Evolutionary conservation across 1,139 yeast genomes (phyloP).

Genomic region (Scheffersomyces segobiensis): DNA sequence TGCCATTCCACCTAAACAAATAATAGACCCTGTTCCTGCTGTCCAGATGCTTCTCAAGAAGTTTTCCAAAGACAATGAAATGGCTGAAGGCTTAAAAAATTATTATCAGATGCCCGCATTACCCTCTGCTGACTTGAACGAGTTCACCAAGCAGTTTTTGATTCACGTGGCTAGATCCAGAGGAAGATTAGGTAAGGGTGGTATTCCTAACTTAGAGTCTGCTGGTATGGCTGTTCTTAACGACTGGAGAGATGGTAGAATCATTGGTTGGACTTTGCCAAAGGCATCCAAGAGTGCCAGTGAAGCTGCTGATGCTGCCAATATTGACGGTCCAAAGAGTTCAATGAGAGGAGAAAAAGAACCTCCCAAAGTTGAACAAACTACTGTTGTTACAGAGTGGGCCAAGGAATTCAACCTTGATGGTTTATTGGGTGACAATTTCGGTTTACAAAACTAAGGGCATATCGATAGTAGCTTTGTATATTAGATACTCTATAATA

Average conservation of each 20-base stretch:
- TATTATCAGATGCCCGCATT: slow-evolving; percentile 83
- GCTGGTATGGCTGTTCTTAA: slow-evolving; percentile 83
- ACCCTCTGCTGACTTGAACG: slow-evolving; percentile 62
- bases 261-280: slow-evolving; percentile 89
- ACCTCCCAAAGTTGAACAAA: slow-evolving; percentile 63
- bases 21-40: slow-evolving; percentile 83
- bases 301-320: slow-evolving; percentile 25
- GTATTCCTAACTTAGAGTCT: slow-evolving; percentile 82
- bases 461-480: neutral
- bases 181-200: slow-evolving; percentile 92
- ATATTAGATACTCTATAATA: neutral
- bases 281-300: slow-evolving; percentile 53
- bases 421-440: slow-evolving; percentile 58
- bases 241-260: slow-evolving; percentile 98
- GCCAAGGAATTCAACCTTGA: slow-evolving; percentile 92
- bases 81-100: slow-evolving; percentile 72
- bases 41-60: slow-evolving; percentile 75
- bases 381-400: slow-evolving; percentile 87
- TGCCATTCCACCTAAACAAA: slow-evolving; percentile 87
- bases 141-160: slow-evolving; percentile 77
- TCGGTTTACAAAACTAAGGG: slow-evolving; percentile 19
- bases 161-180: slow-evolving; percentile 90
- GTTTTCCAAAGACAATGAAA: slow-evolving; percentile 66
- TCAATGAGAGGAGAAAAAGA: slow-evolving; percentile 48
- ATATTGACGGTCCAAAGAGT: slow-evolving; percentile 40